Evolutionary conservation across 169 alveolate species (phyloP), one percentile per base, ranked within the genome.

Genomic region (Toxoplasma gondii): DNA sequence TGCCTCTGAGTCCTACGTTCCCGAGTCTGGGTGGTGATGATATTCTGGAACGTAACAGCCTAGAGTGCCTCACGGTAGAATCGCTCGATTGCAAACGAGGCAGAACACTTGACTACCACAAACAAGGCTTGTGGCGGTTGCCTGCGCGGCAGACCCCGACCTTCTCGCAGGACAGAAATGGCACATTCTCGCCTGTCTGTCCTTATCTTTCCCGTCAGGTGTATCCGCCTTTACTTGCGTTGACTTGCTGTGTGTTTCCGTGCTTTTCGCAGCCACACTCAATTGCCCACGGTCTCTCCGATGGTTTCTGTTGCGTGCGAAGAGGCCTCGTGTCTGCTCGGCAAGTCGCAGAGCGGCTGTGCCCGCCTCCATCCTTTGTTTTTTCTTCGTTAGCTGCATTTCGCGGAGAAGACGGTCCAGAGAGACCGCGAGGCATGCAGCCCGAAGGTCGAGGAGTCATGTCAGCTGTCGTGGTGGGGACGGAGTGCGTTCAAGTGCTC

Each of bases 281-380:
- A 17, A 12, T 82, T 27, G 34, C 19, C 36, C n/a, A 43, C 41
- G 90, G 90, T 9, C 90, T 82, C 5, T 29, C 44, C 27, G 90
- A 82, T 31, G 90, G 90, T 2, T 41, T 82, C 41, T 43, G 64
- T 67, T 82, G 90, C 90, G 67, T 82, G 44, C 90, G 90, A 36
- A 29, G 90, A 41, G 90, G 90, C 39, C 0, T 82, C 69, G 41
- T 36, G 2, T 82, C 90, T 41, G 90, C 90, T 5, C 43, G 69
- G 24, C 69, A 82, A 9, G 90, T 49, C n/a, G 90, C 90, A 2
- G 67, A 36, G 90, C 90, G 64, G 22, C 67, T 82, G 34, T 43
- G 64, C 16, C 67, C 38, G 64, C 41, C 67, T 9, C 90, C 69
- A 10, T 41, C 90, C 41, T 44, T 22, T 24, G 34, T 82, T 41